Conservation (phyloP, 2,329 filamentous ascomycete species). For the Cryphonectria japonica region DNA sequence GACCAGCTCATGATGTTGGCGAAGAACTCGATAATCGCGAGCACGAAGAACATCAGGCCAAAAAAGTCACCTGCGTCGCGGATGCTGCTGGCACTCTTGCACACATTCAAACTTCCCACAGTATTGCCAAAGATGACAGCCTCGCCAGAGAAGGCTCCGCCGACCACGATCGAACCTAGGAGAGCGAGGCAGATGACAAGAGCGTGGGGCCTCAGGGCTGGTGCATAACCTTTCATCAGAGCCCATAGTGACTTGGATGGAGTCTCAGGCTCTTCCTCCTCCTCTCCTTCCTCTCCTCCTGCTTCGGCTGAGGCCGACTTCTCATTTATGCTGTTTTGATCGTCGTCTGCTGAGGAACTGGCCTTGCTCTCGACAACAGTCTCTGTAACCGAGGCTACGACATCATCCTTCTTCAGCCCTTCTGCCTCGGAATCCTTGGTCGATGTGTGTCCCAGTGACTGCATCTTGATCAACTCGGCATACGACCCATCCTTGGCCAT, state of each 20-base stretch:
- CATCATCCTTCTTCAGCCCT: background rate
- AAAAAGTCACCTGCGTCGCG: constrained; percentile 55
- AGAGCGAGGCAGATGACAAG: constrained; percentile 49
- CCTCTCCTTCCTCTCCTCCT: constrained; percentile 10
- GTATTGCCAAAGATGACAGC: constrained; percentile 65
- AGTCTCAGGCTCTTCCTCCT: constrained; percentile 24
- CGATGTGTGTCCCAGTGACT: constrained; percentile 2
- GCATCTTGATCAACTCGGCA: constrained; percentile 50
- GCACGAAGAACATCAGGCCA: constrained; percentile 62
- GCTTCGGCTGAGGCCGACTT: background rate
- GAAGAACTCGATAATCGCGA: constrained; percentile 62
- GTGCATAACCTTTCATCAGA: constrained; percentile 20
- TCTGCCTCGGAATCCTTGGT: background rate
- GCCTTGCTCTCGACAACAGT: constrained; percentile 16
- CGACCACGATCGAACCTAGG: constrained; percentile 55
- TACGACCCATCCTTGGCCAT: constrained; percentile 62
- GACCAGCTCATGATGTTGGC: constrained; percentile 62
- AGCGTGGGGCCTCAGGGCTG: constrained; percentile 21
- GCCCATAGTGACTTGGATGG: constrained; percentile 24
- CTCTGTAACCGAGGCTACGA: constrained; percentile 15
- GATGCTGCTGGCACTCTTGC: constrained; percentile 52
- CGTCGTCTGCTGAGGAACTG: background rate
- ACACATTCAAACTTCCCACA: constrained; percentile 60
- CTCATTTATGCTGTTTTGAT: background rate
- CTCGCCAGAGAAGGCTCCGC: constrained; percentile 59